These are phyloP conservation scores for Neurospora sp. DNA, from an alignment of 495 filamentous ascomycete genomes.

Conservation along the genomic window DNA sequence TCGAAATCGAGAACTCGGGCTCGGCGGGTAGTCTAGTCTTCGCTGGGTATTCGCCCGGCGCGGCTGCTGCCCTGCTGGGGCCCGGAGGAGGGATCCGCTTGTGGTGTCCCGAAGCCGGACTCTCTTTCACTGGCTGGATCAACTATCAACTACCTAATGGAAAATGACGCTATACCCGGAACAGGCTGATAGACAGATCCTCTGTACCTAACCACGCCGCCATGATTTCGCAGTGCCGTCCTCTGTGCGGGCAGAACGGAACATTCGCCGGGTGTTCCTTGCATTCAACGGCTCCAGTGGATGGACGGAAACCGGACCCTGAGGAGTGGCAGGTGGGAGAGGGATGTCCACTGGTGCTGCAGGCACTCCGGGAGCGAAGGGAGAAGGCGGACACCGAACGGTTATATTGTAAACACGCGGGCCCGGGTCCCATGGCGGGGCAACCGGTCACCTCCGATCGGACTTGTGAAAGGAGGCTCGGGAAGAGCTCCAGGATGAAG, in stretches of 20 bases:
- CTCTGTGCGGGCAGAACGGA: neutral
- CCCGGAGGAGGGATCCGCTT: neutral
- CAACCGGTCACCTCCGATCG: neutral
- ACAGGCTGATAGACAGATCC: neutral
- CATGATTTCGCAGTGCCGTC: neutral
- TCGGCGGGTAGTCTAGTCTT: neutral
- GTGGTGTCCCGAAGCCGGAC: neutral
- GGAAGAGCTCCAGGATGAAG: neutral
- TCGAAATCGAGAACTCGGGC: slow-evolving; percentile 1
- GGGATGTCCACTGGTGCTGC: neutral
- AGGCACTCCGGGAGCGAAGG: neutral
- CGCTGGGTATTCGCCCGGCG: neutral
- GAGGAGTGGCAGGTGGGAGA: neutral
- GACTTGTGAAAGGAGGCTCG: neutral
- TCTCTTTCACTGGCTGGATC: neutral
- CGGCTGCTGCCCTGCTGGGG: neutral
- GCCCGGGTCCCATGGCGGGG: neutral
- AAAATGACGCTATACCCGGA: neutral
- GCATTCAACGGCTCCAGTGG: slow-evolving; percentile 2
- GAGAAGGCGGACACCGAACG: neutral
- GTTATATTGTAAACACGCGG: neutral
- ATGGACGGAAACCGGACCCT: neutral
- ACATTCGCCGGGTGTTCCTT: slow-evolving; percentile 1
- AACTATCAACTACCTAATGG: neutral
- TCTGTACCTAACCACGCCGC: neutral